Evolutionary conservation across 371 early-diverging fungal species (phyloP).

Genomic region (Mucor racemosus): DNA sequence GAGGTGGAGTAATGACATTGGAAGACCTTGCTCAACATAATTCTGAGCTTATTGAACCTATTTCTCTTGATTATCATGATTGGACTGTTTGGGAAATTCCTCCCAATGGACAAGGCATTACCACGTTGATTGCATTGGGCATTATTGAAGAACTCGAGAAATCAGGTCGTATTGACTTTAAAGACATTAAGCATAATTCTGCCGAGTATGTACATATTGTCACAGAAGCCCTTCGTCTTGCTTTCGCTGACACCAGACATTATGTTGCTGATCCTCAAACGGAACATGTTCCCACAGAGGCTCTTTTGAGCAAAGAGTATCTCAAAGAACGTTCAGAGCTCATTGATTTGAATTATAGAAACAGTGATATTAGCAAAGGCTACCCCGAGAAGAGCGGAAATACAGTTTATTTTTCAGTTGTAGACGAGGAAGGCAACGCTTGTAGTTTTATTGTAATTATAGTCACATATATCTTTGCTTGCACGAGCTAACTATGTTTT

Average conservation of each 20-base stretch:
- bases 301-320: conserved; percentile 64
- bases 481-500: conserved; percentile 3
- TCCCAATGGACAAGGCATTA: conserved; percentile 82
- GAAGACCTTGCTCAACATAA: conserved; percentile 75
- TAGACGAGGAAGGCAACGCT: conserved; percentile 83
- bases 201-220: conserved; percentile 70
- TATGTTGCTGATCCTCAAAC: conserved; percentile 75
- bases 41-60: conserved; percentile 63
- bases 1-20: conserved; percentile 77
- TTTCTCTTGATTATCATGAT: conserved; percentile 69
- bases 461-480: background rate
- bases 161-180: conserved; percentile 42
- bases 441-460: conserved; percentile 77
- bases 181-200: conserved; percentile 57
- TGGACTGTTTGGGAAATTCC: conserved; percentile 76
- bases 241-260: conserved; percentile 76
- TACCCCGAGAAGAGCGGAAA: conserved; percentile 67
- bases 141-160: conserved; percentile 67
- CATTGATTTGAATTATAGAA: conserved; percentile 56
- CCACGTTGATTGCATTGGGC: conserved; percentile 75
- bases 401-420: conserved; percentile 81
- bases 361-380: conserved; percentile 55
- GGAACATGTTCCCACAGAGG: conserved; percentile 51
- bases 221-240: conserved; percentile 72
- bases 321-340: conserved; percentile 60